Evolutionary conservation across 2,329 filamentous ascomycete species (phyloP), one percentile per base, ranked within the genome.

Genomic region (Aureobasidium leucospermi): DNA sequence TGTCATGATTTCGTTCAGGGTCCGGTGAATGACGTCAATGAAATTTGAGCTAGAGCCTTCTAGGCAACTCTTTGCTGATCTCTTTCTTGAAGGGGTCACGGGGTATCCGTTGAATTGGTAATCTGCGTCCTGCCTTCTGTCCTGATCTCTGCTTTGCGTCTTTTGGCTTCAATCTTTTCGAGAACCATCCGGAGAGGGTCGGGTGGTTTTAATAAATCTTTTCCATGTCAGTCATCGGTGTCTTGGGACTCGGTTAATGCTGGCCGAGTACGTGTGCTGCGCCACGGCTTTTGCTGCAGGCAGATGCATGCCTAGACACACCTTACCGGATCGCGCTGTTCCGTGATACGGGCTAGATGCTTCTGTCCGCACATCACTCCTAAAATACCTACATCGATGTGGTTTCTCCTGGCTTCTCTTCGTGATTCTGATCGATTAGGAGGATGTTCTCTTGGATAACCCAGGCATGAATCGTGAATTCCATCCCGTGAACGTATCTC

Each of bases 71-170:
- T 28, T 32, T 16, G 53, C 31, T 13, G 53, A 57, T 57, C 53
- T 23, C 36, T 36, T 29, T 31, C 15, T 56, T 16, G 32, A 47
- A 39, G 4, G 32, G 43, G 53, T 58, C 53, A 58, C 53, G 43
- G 16, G 41, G 38, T 46, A 46, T 56, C 38, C 38, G 52, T 56
- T 56, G 52, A 38, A 56, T 56, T 56, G 52, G 41, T 56, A 56
- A 56, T 56, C n/a, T 29, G 10, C 16, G 10, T 43, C 16, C 7
- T 36, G 11, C 23, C 28, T 10, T 36, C 15, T 38, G 23, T 15
- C 9, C 7, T 8, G 11, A 38, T 4, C 31, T 29, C 41, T 8
- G 41, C 7, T 2, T 53, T 13, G 19, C 32, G 31, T 56, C 52
- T 34, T 29, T 34, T 38, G 39, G 10, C 4, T 56, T 56, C 49